phyloP scores from a whole-genome alignment of 176 grass and related monocot species.

The Musa itinerans region DNA sequence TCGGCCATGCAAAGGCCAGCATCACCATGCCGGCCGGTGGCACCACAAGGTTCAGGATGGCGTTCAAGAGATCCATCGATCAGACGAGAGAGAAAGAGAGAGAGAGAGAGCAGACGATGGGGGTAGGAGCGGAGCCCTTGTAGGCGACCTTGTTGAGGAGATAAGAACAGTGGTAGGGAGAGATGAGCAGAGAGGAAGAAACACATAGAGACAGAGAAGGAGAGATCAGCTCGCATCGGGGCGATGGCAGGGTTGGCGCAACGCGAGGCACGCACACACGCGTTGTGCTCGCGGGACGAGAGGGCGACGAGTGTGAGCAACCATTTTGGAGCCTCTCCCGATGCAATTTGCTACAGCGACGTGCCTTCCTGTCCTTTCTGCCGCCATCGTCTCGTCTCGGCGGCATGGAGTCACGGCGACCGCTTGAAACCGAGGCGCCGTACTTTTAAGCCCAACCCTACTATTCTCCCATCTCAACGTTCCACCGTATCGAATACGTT shows the following conservation, averaged over 20 bases:
- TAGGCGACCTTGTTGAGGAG: no score
- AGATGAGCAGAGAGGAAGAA: not conserved
- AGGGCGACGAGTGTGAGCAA: not conserved
- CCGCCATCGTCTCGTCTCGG: no score
- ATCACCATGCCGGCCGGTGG: constrained; percentile 63
- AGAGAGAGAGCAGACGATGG: not conserved
- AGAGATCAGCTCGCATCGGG: not conserved
- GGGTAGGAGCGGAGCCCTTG: not conserved
- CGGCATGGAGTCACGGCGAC: no score
- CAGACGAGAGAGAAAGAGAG: not conserved
- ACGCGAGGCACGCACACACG: not conserved
- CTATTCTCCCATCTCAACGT: no score
- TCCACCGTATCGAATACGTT: no score
- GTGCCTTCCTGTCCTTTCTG: no score
- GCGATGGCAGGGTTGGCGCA: not conserved
- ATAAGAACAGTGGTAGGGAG: not conserved
- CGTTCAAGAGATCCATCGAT: constrained; percentile 36
- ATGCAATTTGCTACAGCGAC: not conserved
- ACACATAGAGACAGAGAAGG: constrained; percentile 8
- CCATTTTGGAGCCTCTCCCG: not conserved
- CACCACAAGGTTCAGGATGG: constrained; percentile 49
- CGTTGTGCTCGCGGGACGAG: not conserved
- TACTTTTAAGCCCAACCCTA: no score
- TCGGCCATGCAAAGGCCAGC: constrained; percentile 55
- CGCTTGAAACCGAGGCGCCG: no score